These are phyloP conservation scores for Fusarium sp. DNA, from an alignment of 2,329 filamentous ascomycete species.

Conservation along the genomic window DNA sequence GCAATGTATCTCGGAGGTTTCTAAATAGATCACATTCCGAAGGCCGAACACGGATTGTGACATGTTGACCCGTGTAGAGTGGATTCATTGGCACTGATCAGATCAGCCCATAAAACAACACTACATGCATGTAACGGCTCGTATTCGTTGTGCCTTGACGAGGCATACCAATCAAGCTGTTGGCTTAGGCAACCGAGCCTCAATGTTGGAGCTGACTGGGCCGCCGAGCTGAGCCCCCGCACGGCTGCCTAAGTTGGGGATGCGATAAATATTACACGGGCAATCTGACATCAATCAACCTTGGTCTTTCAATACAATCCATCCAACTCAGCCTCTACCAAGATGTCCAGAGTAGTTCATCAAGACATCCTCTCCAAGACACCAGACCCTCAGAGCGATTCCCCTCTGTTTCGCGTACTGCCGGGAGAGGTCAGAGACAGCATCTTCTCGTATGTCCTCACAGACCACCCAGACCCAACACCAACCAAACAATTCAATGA, in stretches of 20 bases:
- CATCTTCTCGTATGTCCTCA: slow-evolving; percentile 60
- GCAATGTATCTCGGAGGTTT: background rate
- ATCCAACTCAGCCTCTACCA: background rate
- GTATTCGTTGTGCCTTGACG: background rate
- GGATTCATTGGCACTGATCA: too few relatives aligned
- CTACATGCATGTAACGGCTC: too few relatives aligned
- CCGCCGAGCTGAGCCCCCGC: slow-evolving; percentile 21
- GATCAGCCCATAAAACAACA: background rate
- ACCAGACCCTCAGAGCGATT: slow-evolving; percentile 23
- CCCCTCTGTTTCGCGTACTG: slow-evolving; percentile 54
- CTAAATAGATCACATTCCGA: background rate
- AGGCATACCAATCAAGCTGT: background rate
- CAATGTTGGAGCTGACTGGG: background rate
- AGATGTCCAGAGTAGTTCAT: slow-evolving; percentile 1
- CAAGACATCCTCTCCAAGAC: background rate
- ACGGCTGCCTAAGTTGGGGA: slow-evolving; percentile 19
- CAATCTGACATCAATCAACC: background rate
- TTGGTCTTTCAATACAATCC: background rate
- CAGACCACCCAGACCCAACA: slow-evolving; percentile 54
- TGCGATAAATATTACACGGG: slow-evolving; percentile 1
- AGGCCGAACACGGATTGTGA: background rate
- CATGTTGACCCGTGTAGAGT: background rate
- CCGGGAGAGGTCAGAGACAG: slow-evolving; percentile 64
- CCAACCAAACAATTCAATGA: slow-evolving; percentile 45
- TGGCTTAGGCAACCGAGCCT: background rate